Base-by-base conservation (phyloP, 2,329 filamentous ascomycete species). In the Decorospora gaudefroyi region DNA sequence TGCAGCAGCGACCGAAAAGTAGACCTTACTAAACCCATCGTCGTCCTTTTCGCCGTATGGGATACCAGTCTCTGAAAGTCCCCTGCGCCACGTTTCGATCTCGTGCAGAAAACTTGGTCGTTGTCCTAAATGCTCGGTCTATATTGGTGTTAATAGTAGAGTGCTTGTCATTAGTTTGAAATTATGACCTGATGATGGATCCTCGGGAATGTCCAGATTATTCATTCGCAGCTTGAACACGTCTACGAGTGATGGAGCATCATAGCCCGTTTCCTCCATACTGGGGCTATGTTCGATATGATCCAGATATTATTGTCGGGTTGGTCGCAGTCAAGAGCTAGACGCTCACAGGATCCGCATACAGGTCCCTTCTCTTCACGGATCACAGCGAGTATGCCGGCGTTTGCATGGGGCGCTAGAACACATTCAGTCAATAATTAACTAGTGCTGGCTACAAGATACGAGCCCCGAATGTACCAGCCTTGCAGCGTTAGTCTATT, bases 341-440 rank as follows among this genome's bases (percentile, higher is more conserved):
- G 51, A 8, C 65, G 57, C 16, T 56, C 58, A 31, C 65, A 68
- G 18, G 60, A 68, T n/a, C 65, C 55, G 37, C 67, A 69, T 9
- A 60, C 44, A 9, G 66, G 67, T 18, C 57, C 67, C 32, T 53
- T 61, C 36, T 70, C 67, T 16, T 70, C 66, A 36, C 66, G 69
- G 15, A 65, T 70, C 66, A 36, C 66, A 70, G 15, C 65, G 58
- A 12, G 57, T 61, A 36, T 70, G 65, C n/a, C 66, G 54, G 2
- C 59, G 49, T 46, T 68, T 69, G 34, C 65, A 68, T 3, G 65
- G 68, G 18, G 62, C 38, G 38, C 66, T 69, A 28, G n/a, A 30
- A 22, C 13, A 30, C 15, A 57, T 18, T 44, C 10, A 31, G 6
- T 6, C n/a, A n/a, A 21, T 5, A 15, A 25, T 15, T 7, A 15